Evolutionary conservation across 1,284 basidiomycete species (phyloP).

Genomic region (Volvariella volvacea): DNA sequence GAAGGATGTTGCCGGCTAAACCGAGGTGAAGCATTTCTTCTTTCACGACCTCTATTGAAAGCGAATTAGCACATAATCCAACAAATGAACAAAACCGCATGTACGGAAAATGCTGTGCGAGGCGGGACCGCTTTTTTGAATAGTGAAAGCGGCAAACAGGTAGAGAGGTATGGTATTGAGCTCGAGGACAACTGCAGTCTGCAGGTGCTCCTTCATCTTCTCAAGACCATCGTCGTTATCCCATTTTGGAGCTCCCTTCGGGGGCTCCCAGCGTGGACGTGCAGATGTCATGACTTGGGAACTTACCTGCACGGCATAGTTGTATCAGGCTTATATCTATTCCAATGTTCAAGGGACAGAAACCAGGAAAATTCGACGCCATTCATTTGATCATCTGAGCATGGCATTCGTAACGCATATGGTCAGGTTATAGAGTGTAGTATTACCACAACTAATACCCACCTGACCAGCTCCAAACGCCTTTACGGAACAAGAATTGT

Average conservation of each 20-base stretch:
- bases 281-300: too few species aligned
- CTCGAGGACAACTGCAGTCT: slow-evolving; percentile 1
- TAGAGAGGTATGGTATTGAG: slow-evolving; percentile 3
- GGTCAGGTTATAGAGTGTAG: too few species aligned
- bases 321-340: too few species aligned
- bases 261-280: too few species aligned
- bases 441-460: too few species aligned
- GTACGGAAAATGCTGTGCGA: background rate
- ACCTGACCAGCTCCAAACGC: too few species aligned
- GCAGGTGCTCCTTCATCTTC: background rate
- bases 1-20: slow-evolving; percentile 3
- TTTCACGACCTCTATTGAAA: background rate
- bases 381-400: too few species aligned
- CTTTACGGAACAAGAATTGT: too few species aligned
- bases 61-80: background rate
- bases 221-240: background rate
- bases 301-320: too few species aligned
- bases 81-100: background rate
- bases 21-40: slow-evolving; percentile 6
- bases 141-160: slow-evolving; percentile 1
- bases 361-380: too few species aligned
- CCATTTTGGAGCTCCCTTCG: background rate
- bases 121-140: background rate
- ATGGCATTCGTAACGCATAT: too few species aligned
- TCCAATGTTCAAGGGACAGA: too few species aligned